Base-by-base conservation (phyloP, 192 early-diverging fungal genomes). In the Cetraspora pellucida region DNA sequence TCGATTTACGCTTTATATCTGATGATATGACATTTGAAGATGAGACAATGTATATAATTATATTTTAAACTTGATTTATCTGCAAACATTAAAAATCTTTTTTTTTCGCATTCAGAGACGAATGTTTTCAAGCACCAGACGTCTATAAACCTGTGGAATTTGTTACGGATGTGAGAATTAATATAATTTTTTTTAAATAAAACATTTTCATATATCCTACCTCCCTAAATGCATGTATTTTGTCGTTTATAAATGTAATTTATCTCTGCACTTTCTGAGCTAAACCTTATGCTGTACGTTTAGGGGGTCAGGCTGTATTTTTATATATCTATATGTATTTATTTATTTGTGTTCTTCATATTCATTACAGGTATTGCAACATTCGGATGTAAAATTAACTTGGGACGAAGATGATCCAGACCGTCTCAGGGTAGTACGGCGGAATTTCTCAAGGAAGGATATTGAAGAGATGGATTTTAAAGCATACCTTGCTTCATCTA, bases 321-420 rank as follows among this genome's bases (percentile, higher is more conserved):
- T 11, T 54, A 54, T 3, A 63, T 63, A 63, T 63, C 37, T 63
- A 21, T 21, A 43, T 8, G 0, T 17, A n/a, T 37, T 19, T 10
- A 23, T 28, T 30, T 30, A 28, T 30, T 27, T 37, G 13, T 4
- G 16, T 9, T 43, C 14, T n/a, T 7, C 43, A 44, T 43, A 65
- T 16, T 45, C 17, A 21, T 59, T 37, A 67, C 75, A 90, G 77
- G 96, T 93, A 14, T 83, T 99, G 61, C 93, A 95, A 82, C 95
- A 96, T 82, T 94, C 95, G 2, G 93, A 92, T 31, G 94, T 95
- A n/a, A 93, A 93, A 81, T 85, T 99, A 47, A 96, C 95, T 0
- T 99, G 97, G 97, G 97, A 99, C 67, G 89, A 92, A 23, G 97
- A 99, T 58, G 96, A 96, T 78, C 89, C 93, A 9, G 92, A 94